phyloP scores from a whole-genome alignment of 1,284 basidiomycete genomes.

The Trametes versicolor region DNA sequence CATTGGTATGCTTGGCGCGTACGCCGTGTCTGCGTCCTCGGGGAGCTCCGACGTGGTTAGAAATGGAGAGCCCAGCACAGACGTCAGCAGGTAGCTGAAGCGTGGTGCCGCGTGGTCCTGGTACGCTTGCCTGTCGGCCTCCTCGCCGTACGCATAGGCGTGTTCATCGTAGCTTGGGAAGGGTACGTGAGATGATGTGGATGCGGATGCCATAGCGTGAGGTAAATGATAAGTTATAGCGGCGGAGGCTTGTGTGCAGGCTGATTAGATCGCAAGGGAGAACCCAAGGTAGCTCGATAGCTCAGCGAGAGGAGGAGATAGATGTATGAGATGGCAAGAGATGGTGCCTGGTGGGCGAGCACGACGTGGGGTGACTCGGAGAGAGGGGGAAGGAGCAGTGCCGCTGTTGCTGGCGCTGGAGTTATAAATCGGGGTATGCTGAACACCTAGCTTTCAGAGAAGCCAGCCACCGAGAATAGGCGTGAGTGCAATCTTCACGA shows the following conservation, averaged over 20 bases:
- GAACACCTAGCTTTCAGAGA: neutral
- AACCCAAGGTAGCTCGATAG: neutral
- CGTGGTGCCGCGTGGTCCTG: slow-evolving; percentile 37
- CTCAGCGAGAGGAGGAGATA: neutral
- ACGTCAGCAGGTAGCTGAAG: slow-evolving; percentile 44
- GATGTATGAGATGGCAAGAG: neutral
- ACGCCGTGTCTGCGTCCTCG: slow-evolving; percentile 30
- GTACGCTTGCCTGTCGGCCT: slow-evolving; percentile 1
- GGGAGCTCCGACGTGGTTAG: slow-evolving; percentile 46
- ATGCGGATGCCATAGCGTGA: slow-evolving; percentile 4
- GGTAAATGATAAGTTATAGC: neutral
- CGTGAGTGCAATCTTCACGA: neutral
- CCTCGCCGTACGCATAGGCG: slow-evolving; percentile 6
- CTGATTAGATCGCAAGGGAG: neutral
- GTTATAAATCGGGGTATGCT: neutral
- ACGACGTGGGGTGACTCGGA: neutral
- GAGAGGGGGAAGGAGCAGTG: neutral
- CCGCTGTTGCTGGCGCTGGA: neutral
- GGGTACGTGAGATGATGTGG: slow-evolving; percentile 2
- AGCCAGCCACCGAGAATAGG: neutral
- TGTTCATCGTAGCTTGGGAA: slow-evolving; percentile 3
- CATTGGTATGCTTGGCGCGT: slow-evolving; percentile 29
- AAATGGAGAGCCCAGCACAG: slow-evolving; percentile 47
- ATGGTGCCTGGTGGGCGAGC: neutral
- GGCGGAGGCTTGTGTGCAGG: neutral